Conservation (phyloP, 2,329 filamentous ascomycete species). For the Cadophora luteo-olivacea region DNA sequence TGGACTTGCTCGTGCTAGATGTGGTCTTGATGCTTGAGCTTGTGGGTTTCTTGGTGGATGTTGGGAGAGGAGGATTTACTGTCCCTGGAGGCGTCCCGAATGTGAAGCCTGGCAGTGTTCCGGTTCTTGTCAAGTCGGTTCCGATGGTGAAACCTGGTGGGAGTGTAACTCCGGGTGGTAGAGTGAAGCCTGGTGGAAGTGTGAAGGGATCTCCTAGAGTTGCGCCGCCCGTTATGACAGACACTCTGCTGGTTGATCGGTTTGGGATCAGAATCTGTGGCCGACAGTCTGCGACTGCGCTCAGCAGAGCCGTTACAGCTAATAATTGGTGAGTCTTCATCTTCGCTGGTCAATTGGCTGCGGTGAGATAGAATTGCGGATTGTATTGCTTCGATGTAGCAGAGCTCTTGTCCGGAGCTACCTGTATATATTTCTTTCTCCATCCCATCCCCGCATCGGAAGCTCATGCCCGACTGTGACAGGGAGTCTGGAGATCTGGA, state of each 20-base stretch:
- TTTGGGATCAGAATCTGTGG: slow-evolving; percentile 14
- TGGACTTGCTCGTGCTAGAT: slow-evolving; percentile 9
- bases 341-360: slow-evolving; percentile 1
- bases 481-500: neutral
- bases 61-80: slow-evolving; percentile 8
- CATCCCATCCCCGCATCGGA: slow-evolving; percentile 2
- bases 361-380: neutral
- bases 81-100: slow-evolving; percentile 2
- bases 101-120: neutral
- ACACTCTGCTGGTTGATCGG: slow-evolving; percentile 8
- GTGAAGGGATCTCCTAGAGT: slow-evolving; percentile 8
- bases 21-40: slow-evolving; percentile 16
- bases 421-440: neutral
- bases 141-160: slow-evolving; percentile 20
- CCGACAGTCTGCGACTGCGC: slow-evolving; percentile 2
- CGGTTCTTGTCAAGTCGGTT: neutral
- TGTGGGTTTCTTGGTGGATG: slow-evolving; percentile 4
- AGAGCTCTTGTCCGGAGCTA: neutral
- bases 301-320: neutral
- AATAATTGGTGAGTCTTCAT: slow-evolving; percentile 18
- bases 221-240: neutral
- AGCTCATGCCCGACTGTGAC: slow-evolving; percentile 2
- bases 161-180: slow-evolving; percentile 1
- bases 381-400: neutral
- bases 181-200: neutral